Evolutionary conservation across 169 alveolate genomes (phyloP), one percentile per base, ranked within the genome.

Genomic region (Besnoitia besnoiti): DNA sequence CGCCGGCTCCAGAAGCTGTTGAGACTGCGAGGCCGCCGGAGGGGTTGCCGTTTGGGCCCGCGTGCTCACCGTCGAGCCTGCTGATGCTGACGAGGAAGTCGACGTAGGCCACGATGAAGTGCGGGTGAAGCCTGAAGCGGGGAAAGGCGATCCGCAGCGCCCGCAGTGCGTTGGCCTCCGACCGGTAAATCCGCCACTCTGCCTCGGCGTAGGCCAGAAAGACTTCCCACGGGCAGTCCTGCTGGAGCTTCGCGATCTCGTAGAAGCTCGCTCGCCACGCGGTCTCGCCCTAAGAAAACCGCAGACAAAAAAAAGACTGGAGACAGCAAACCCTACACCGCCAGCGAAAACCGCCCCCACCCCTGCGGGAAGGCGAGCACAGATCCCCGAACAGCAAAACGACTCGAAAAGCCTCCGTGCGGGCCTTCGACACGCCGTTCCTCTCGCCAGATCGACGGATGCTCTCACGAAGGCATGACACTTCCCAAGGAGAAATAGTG

Each of bases 51-150:
- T 49, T 14, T 49, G 55, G 24, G 55, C 55, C 14, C 24, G 24
- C 55, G 14, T 49, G 55, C 87, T 42, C 55, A 82, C 90, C 90
- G 39, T 82, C 75, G 10, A 82, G 47, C 7, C 90, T 73, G 61
- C 87, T 55, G 8, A 82, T 46, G 40, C n/a, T 30, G 85, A 87
- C 47, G n/a, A 87, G 91, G 59, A 59, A 16, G 67, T 87, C 91
- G n/a, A 62, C 91, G 37, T 87, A 87, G 42, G 82, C 84, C 3
- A 42, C 85, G n/a, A 87, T 35, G 61, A 87, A 87, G 37, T 62
- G 91, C 24, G 82, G 84, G 40, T 51, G 82, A 4, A 35, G 59
- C 44, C 82, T 35, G 82, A 37, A 87, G 1, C 85, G 91, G 4
- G 4, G 84, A 3, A 0, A 33, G 40, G 76, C 91, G n/a, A 49